Base-by-base conservation (phyloP, 2,329 filamentous ascomycete species). In the Alternaria sp. region DNA sequence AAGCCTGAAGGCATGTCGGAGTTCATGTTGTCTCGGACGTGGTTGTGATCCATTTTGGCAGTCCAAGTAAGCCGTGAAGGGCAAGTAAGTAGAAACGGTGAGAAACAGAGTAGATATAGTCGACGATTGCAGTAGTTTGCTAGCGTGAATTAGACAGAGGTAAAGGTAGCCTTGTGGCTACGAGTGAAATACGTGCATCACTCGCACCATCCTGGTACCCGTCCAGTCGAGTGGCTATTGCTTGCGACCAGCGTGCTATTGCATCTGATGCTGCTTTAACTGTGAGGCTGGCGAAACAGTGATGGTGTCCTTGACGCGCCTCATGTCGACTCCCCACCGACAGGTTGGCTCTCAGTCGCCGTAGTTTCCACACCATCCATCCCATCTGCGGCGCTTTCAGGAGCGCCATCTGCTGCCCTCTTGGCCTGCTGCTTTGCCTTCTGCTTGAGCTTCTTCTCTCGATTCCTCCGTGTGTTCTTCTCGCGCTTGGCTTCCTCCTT, bases 381-480 rank as follows among this genome's bases (percentile, higher is more conserved):
- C 7, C 47, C 64, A 34, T 58, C 64, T 12, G 34, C 64, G 32
- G 32, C 12, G 14, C 12, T 12, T 36, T 16, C 32, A 6, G 32
- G 14, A 36, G 32, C 12, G 14, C 47, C 64, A 34, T 58, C 64
- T 8, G 34, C 64, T 26, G 56, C 43, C 57, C 75, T 77, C 65
- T 75, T 75, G 2, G 75, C 74, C 61, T 75, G 74, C 5, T 75
- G 69, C 46, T 69, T 72, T 14, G 70, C 75, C 65, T 75, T 78
- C 62, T 74, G 75, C 61, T 77, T 78, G 39, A 78, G 59, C 60
- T 78, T 78, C 68, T 78, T 78, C 60, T 78, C 75, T 16, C 76
- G 65, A 58, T 78, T 78, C n/a, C 70, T 66, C 51, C 74, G 66
- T 3, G 75, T 77, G 42, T 71, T 65, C 66, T 78, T 78, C 63